phyloP scores from a whole-genome alignment of 352 stramenopile genomes.

The Halophytophthora batemanensis region DNA sequence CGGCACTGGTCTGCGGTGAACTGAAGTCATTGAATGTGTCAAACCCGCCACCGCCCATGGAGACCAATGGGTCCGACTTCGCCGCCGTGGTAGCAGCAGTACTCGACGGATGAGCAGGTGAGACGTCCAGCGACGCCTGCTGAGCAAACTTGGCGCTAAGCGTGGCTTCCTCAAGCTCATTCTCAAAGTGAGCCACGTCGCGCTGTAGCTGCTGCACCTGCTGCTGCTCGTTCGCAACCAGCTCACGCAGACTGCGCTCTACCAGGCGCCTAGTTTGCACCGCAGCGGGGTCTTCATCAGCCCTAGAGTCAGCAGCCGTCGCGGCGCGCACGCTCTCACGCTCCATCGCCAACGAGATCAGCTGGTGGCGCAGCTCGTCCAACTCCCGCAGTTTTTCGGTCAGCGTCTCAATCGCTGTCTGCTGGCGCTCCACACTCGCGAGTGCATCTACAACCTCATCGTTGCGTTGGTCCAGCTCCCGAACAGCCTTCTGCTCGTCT shows the following conservation, averaged over 20 bases:
- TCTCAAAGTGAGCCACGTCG: constrained; percentile 50
- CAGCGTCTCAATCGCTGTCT: constrained; percentile 56
- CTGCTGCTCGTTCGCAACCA: constrained; percentile 60
- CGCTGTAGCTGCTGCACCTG: constrained; percentile 47
- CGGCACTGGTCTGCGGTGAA: constrained; percentile 14
- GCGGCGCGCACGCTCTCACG: constrained; percentile 47
- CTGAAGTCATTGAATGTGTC: constrained; percentile 19
- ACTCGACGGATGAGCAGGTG: constrained; percentile 21
- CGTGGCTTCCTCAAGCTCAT: constrained; percentile 43
- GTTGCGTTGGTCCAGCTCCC: constrained; percentile 59
- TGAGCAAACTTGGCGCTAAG: constrained; percentile 33
- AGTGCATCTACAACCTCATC: constrained; percentile 39
- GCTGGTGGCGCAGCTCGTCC: constrained; percentile 68
- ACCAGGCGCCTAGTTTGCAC: constrained; percentile 35
- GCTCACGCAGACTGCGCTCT: constrained; percentile 43
- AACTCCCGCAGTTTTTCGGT: constrained; percentile 64
- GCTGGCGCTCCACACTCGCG: constrained; percentile 54
- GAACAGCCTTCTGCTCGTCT: constrained; percentile 45
- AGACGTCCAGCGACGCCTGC: constrained; percentile 24
- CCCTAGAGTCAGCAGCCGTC: constrained; percentile 8
- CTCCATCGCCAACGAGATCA: constrained; percentile 67
- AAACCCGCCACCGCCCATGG: constrained; percentile 6
- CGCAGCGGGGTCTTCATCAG: constrained; percentile 21
- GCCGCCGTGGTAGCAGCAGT: constrained; percentile 9
- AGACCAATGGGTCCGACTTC: constrained; percentile 7